Base-by-base conservation (phyloP, 345 rosid species). In the Draba incana region DNA sequence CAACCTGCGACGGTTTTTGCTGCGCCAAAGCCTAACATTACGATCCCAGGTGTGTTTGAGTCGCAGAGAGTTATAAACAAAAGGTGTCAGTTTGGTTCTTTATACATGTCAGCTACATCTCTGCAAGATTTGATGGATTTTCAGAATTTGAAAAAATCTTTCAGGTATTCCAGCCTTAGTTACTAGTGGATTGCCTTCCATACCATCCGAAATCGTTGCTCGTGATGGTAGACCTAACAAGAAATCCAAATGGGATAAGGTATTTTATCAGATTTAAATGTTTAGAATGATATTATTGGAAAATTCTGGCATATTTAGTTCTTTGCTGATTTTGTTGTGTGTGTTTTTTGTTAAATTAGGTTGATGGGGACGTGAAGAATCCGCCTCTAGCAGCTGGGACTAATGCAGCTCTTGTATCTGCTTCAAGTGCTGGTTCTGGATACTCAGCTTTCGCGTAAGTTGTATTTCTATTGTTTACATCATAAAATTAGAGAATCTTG, bases 191-290 rank as follows among this genome's bases (percentile, higher is more conserved):
- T 64, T 83, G 71, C 79, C 68, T 48, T 53, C 90, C 4, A 39
- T 75, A 55, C 75, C 83, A 57, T 41, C 78, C 24, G 72, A 79
- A 45, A 70, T 77, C n/a, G 61, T 69, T 79, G 38, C 75, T 38
- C 82, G 87, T 23, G 96, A 94, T 55, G 87, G 86, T 59, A 80
- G 93, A 77, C 92, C 82, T 20, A 91, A 83, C 82, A 90, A 90
- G 83, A 94, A 86, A 78, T 91, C 96, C 41, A 89, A 94, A 78
- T 92, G 99, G 99, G 98, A 89, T 71, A 87, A 89, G 96, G 95
- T 93, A 73, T 45, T 61, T 30, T 9, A 68, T 28, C 50, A 13
- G 30, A 35, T 61, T 44, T 14, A 6, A 10, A 10, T 61, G 50
- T 68, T 31, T 62, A 45, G 10, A 46, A 16, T 53, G 42, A n/a